Conservation (phyloP, 1,139 yeast genomes). For the Eremothecium gossypii region DNA sequence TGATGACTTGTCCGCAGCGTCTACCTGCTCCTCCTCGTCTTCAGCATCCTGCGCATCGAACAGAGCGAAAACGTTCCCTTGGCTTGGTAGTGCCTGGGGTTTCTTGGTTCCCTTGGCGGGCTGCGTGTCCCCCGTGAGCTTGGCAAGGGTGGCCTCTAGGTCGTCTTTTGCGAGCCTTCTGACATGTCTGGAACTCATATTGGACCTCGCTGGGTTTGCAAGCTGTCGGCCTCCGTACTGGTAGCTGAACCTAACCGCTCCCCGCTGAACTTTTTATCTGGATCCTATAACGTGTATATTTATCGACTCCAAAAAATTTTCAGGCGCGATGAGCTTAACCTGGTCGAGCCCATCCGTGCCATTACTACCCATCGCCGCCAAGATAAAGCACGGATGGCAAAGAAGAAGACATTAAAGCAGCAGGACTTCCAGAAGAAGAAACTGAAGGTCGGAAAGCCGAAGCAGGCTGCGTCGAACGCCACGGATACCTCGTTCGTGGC, state of each 20-base stretch:
- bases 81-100: conserved; percentile 9
- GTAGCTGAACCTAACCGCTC: too few species aligned
- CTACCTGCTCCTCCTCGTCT: conserved; percentile 24
- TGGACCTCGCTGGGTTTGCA: neutral
- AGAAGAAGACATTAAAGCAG: conserved; percentile 29
- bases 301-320: conserved; percentile 3
- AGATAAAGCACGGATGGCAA: conserved; percentile 20
- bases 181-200: conserved; percentile 66
- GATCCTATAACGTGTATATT: neutral
- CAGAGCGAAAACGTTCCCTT: conserved; percentile 45
- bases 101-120: conserved; percentile 7
- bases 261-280: neutral
- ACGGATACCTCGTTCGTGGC: conserved; percentile 83
- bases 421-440: conserved; percentile 51
- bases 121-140: conserved; percentile 11
- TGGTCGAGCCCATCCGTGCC: neutral
- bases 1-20: conserved; percentile 8
- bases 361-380: neutral
- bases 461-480: conserved; percentile 57
- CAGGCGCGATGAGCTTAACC: conserved; percentile 1
- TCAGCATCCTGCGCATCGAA: conserved; percentile 32
- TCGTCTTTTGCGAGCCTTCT: conserved; percentile 42
- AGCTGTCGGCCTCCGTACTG: too few species aligned
- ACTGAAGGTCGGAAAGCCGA: conserved; percentile 80
- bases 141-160: conserved; percentile 19